phyloP scores from a whole-genome alignment of 1,139 yeast genomes.

The Pichiaceae sp. region DNA sequence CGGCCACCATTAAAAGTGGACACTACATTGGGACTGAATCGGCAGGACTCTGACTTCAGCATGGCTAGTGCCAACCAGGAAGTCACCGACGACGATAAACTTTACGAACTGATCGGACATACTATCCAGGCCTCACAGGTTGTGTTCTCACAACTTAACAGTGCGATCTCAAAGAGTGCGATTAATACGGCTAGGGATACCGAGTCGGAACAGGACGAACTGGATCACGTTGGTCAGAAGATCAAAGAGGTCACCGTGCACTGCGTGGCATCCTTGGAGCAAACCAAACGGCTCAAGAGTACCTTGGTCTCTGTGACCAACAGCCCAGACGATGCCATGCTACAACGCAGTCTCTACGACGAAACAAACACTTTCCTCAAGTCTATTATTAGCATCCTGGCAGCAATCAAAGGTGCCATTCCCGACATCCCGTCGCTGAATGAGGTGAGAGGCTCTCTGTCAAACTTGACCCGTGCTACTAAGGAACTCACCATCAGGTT shows the following conservation, averaged over 20 bases:
- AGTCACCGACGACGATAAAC: slow-evolving; percentile 59
- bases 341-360: slow-evolving; percentile 72
- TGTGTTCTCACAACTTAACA: slow-evolving; percentile 71
- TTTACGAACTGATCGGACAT: slow-evolving; percentile 63
- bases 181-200: slow-evolving; percentile 35
- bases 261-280: slow-evolving; percentile 75
- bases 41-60: slow-evolving; percentile 22
- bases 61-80: slow-evolving; percentile 5
- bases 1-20: slow-evolving; percentile 26
- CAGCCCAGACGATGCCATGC: slow-evolving; percentile 28
- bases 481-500: slow-evolving; percentile 81
- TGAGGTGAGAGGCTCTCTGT: slow-evolving; percentile 73
- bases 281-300: slow-evolving; percentile 58
- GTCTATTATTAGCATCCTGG: slow-evolving; percentile 74
- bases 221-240: slow-evolving; percentile 38
- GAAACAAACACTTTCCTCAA: slow-evolving; percentile 77
- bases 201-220: slow-evolving; percentile 16
- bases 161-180: slow-evolving; percentile 69
- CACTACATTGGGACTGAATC: slow-evolving; percentile 20
- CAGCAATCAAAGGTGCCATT: slow-evolving; percentile 70
- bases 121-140: slow-evolving; percentile 75
- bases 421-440: slow-evolving; percentile 76
- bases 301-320: slow-evolving; percentile 34
- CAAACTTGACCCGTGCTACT: slow-evolving; percentile 76
- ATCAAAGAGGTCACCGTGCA: slow-evolving; percentile 72